These are phyloP conservation scores for Yarrowia phangngaensis DNA, from an alignment of 805 yeast species.

Conservation along the genomic window DNA sequence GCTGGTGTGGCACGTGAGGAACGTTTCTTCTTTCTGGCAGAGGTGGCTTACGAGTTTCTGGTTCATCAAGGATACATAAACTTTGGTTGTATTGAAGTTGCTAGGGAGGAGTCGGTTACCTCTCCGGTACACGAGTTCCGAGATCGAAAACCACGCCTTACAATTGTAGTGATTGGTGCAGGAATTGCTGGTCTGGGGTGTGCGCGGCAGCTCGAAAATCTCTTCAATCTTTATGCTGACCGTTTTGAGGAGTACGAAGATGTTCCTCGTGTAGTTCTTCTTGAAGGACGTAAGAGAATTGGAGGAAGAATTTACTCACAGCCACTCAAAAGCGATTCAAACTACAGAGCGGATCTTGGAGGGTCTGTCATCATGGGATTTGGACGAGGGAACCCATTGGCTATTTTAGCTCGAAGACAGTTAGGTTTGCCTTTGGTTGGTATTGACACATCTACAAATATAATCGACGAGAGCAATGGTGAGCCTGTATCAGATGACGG, in stretches of 20 bases:
- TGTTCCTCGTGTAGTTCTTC: slow-evolving; percentile 41
- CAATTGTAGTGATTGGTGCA: slow-evolving; percentile 82
- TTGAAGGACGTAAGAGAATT: slow-evolving; percentile 43
- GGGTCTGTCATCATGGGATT: slow-evolving; percentile 43
- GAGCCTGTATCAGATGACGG: slow-evolving; percentile 35
- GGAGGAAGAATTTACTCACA: slow-evolving; percentile 45
- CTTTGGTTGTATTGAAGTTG: slow-evolving; percentile 42
- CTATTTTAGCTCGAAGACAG: slow-evolving; percentile 42
- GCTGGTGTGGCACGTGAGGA: slow-evolving; percentile 44
- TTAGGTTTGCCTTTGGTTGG: slow-evolving; percentile 42
- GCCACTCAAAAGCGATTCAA: slow-evolving; percentile 32
- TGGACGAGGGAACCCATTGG: slow-evolving; percentile 44
- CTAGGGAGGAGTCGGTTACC: slow-evolving; percentile 28
- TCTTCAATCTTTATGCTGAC: slow-evolving; percentile 39
- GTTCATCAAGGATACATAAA: slow-evolving; percentile 45
- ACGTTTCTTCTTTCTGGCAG: slow-evolving; percentile 42
- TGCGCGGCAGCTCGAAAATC: slow-evolving; percentile 89
- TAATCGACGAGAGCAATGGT: slow-evolving; percentile 40
- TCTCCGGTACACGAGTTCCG: slow-evolving; percentile 31
- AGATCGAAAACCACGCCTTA: slow-evolving; percentile 39
- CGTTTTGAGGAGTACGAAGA: slow-evolving; percentile 42
- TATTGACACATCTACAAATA: slow-evolving; percentile 37
- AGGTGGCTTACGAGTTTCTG: slow-evolving; percentile 45
- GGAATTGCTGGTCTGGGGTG: slow-evolving; percentile 96
- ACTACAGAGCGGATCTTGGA: slow-evolving; percentile 42